Evolutionary conservation across 2,329 filamentous ascomycete genomes (phyloP).

Genomic region (Periconia sp.): DNA sequence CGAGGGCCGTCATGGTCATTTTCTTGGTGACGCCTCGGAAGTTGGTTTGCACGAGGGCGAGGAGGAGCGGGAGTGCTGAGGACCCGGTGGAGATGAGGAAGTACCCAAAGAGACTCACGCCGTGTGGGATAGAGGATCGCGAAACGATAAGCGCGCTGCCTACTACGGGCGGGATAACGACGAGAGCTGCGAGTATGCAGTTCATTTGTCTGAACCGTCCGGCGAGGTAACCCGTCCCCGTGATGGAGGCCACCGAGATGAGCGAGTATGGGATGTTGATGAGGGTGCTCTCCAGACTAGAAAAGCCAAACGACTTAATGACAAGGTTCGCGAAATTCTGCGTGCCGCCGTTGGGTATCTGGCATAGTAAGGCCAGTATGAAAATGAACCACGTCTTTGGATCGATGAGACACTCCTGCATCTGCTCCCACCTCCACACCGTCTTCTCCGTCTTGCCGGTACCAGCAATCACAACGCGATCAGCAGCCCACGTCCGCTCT

Average conservation of each 20-base stretch:
- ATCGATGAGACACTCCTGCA: constrained; percentile 16
- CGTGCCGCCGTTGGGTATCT: constrained; percentile 20
- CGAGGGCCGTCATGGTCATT: constrained; percentile 37
- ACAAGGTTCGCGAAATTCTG: constrained; percentile 36
- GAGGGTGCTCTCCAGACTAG: constrained; percentile 38
- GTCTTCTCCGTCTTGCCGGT: constrained; percentile 22
- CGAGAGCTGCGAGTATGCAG: constrained; percentile 17
- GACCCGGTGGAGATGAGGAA: constrained; percentile 24
- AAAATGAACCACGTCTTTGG: constrained; percentile 21
- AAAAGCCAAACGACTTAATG: constrained; percentile 50
- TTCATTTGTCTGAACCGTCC: constrained; percentile 14
- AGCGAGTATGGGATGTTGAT: constrained; percentile 19
- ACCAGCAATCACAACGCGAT: constrained; percentile 26
- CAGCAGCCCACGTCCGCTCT: constrained; percentile 24
- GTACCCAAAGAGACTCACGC: constrained; percentile 23
- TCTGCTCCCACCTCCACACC: constrained; percentile 15
- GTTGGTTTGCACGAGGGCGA: constrained; percentile 20
- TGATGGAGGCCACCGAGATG: constrained; percentile 17
- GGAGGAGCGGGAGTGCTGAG: constrained; percentile 20
- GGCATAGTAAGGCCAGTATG: constrained; percentile 13
- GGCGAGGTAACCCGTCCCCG: constrained; percentile 16
- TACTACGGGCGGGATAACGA: constrained; percentile 15
- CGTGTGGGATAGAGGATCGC: constrained; percentile 11
- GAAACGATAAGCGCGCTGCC: constrained; percentile 17
- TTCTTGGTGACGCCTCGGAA: constrained; percentile 43